Evolutionary conservation across 208 protist species (phyloP), one percentile per base, ranked within the genome.

Genomic region (Leishmania turanica): DNA sequence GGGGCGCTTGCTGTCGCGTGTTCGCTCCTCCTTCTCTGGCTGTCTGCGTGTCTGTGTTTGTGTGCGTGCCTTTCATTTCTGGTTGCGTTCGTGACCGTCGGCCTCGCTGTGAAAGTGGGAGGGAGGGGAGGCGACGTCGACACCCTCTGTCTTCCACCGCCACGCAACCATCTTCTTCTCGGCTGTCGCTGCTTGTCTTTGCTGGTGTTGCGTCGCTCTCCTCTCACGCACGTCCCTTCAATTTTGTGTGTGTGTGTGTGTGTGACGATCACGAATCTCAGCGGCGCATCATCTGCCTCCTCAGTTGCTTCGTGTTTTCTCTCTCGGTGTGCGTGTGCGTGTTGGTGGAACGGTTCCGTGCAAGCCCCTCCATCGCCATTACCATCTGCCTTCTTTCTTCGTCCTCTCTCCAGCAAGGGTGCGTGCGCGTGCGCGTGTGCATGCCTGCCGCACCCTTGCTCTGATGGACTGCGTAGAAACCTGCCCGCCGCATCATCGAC

Each of bases 401-500:
- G 0, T 21, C 9, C 58, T 64, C 58, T 64, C 9, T 47, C 40
- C 37, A 8, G 47, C 37, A 45, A 47, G 37, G 11, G 15, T 45
- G 71, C 31, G 71, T 74, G 45, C 17, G 69, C 47, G 45, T 49
- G 21, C 9, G 6, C 37, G 40, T 42, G 40, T 42, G 72, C 45
- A 51, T 62, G 51, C 6, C 72, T 6, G 11, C 68, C 45, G 40
- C 34, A 31, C 9, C 40, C 72, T 42, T 13, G n/a, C n/a, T 76
- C 68, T 77, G 56, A 77, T 77, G 74, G 74, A 77, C 56, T 77
- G 74, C 37, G 53, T 77, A n/a, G 54, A 66, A 65, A 24, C 74
- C 9, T 77, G 31, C 40, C 21, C 56, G 74, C 49, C 71, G 17
- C 54, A 49, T n/a, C 56, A 66, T 64, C 37, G 56, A 65, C 56